Base-by-base conservation (phyloP, 139 green algal genomes). In the Micractinium conductrix region DNA sequence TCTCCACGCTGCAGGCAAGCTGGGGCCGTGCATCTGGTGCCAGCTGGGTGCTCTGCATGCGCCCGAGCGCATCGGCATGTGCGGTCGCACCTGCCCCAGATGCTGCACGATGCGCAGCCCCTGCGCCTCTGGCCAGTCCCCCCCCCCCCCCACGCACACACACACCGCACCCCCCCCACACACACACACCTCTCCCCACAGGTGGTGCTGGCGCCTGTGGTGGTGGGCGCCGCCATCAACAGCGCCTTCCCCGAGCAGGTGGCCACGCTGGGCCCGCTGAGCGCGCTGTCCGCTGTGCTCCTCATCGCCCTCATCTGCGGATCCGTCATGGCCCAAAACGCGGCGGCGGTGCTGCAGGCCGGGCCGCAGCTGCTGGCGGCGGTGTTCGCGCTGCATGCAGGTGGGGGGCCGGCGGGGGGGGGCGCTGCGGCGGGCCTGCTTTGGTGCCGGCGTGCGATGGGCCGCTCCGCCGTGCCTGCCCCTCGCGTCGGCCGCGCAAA, bases 181-280 rank as follows among this genome's bases (percentile, higher is more conserved):
- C n/a, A n/a, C n/a, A n/a, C n/a, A n/a, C n/a, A n/a, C n/a, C n/a
- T n/a, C n/a, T n/a, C 26, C n/a, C n/a, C 6, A n/a, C 63, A 84
- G 90, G 94, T 98, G 60, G 93, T 98, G 38, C 86, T 98, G 67
- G 73, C 90, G 28, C 95, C 95, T 14, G 91, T 97, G 26, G 24
- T 94, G 21, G n/a, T 90, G 7, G 95, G 95, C 14, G 85, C 79
- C 10, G 83, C 87, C 40, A 45, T 94, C 45, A 95, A 94, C 86
- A 85, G 84, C 50, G 28, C 44, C 24, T 94, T 92, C 85, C 94
- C 93, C 12, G 70, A 28, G 7, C 78, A 71, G 1, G 87, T 94
- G 9, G 70, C 76, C 4, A 38, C 70, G 28, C 45, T 88, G 40
- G 74, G 53, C 37, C 75, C 81, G 45, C 67, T 88, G 14, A 33